Base-by-base conservation (phyloP, 768 basidiomycete genomes). In the Basidioascus undulatus region DNA sequence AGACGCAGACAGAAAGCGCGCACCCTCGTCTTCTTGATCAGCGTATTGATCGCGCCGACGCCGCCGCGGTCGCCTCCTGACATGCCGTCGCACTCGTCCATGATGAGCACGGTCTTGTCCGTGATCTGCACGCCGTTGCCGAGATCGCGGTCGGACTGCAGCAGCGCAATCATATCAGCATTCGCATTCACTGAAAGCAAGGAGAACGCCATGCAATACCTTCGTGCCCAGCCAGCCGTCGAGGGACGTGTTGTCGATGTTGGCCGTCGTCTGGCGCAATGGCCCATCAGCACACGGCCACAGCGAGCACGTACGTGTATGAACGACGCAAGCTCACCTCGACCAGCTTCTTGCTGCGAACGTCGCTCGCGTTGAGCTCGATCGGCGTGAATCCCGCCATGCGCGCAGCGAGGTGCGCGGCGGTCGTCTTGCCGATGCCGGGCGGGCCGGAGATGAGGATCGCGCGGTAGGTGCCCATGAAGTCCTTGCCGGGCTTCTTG, bases 11-110 rank as follows among this genome's bases (percentile, higher is more conserved):
- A 9, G 12, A 8, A 24, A 42, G 15, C 2, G 38, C 58, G 20
- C 31, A 80, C 84, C 64, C 76, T 82, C 18, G 78, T 76, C 64
- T 89, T 94, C 62, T 76, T 84, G 50, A 98, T 89, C 45, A 98
- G 53, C 0, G 74, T 73, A 43, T 83, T 83, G 49, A 98, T 55
- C 6, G 92, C 92, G 19, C 83, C 89, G 2, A 96, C 81, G 41
- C 92, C 92, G 13, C 92, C 92, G 34, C 92, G 68, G 58, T 98
- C 92, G 15, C 92, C 92, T 3, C 81, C 80, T 5, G 84, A 89
- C 87, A 96, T 98, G 1, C 92, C 92, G 49, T 98, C 92, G 3
- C 96, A 89, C 56, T 98, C 92, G 52, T 98, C 92, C 89, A 98
- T 94, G 55, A 98, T 96, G 34, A 98, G 62, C 48, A 84, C 82